A percentile compares a stretch with the other conserved stretches of the same genome.
Conservation (phyloP, 106 monocot species). For the Apostasia ramifera region DNA sequence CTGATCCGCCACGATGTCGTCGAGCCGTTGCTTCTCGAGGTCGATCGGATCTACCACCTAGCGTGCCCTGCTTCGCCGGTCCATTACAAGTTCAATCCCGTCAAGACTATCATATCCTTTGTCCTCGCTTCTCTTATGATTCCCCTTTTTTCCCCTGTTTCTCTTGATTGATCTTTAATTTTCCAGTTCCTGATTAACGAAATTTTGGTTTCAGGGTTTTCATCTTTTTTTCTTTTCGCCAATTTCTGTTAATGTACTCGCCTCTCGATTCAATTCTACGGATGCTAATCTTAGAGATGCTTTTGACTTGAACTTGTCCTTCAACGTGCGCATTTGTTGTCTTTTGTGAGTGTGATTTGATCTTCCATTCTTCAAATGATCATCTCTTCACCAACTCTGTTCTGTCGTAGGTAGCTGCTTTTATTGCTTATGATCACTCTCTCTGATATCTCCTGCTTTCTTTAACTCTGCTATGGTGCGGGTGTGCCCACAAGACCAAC, state of each 20-base stretch:
- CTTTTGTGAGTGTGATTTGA: too few relatives aligned
- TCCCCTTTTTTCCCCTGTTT: background rate
- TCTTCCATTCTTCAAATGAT: too few relatives aligned
- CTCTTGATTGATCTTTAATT: constrained; percentile 5
- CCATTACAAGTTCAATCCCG: constrained; percentile 90
- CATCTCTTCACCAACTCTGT: too few relatives aligned
- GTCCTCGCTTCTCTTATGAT: background rate
- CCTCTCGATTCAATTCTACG: background rate
- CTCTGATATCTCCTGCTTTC: background rate
- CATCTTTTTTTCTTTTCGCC: background rate
- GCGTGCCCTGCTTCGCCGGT: constrained; percentile 92
- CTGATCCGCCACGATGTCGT: constrained; percentile 89
- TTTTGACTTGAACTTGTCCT: too few relatives aligned
- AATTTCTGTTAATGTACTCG: too few relatives aligned
- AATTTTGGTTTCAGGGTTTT: background rate
- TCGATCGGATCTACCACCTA: constrained; percentile 95
- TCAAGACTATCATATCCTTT: constrained; percentile 97
- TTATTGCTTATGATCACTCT: background rate
- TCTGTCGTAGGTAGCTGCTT: too few relatives aligned
- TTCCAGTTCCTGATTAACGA: background rate
- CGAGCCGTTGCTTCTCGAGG: constrained; percentile 79
- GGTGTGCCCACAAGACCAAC: constrained; percentile 69
- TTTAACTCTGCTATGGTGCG: constrained; percentile 13
- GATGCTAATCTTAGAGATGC: too few relatives aligned
- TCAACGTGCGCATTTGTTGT: too few relatives aligned